These are phyloP conservation scores for Paramyrothecium roridum DNA, from an alignment of 2,329 filamentous ascomycete genomes.

Conservation along the genomic window DNA sequence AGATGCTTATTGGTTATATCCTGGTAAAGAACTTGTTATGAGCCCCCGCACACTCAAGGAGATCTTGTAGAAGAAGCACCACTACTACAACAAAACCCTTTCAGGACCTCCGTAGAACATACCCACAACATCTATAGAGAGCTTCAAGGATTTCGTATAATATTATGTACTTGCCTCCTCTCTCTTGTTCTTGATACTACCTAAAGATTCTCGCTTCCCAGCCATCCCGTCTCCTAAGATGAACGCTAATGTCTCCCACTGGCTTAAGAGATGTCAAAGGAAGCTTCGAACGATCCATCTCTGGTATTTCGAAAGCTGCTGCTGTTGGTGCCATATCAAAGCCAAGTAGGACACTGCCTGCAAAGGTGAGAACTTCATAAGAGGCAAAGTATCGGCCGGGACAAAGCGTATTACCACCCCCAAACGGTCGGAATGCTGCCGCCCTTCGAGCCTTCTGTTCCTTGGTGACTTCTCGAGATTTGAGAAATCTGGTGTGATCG, in stretches of 20 bases:
- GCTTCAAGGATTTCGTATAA: no score
- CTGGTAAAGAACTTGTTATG: no score
- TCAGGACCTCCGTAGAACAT: no score
- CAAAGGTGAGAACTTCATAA: constrained; percentile 13
- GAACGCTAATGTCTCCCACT: constrained; percentile 4
- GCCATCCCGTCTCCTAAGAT: constrained; percentile 2
- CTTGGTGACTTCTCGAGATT: constrained; percentile 7
- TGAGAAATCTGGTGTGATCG: constrained; percentile 12
- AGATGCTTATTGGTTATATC: no score
- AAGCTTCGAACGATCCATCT: constrained; percentile 13
- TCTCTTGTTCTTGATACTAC: neutral
- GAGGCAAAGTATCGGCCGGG: constrained; percentile 13
- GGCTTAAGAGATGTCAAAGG: constrained; percentile 14
- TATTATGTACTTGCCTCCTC: no score
- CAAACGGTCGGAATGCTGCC: constrained; percentile 14
- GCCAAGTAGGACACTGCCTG: constrained; percentile 8
- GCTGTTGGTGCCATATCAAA: constrained; percentile 11
- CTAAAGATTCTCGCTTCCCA: constrained; percentile 2
- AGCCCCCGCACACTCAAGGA: no score
- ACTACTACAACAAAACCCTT: no score
- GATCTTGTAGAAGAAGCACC: no score
- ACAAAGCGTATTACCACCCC: constrained; percentile 13
- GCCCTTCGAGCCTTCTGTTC: constrained; percentile 9
- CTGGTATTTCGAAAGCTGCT: constrained; percentile 4
- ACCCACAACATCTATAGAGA: no score